phyloP scores from a whole-genome alignment of 2,329 filamentous ascomycete genomes.

The Pseudogymnoascus sp. region DNA sequence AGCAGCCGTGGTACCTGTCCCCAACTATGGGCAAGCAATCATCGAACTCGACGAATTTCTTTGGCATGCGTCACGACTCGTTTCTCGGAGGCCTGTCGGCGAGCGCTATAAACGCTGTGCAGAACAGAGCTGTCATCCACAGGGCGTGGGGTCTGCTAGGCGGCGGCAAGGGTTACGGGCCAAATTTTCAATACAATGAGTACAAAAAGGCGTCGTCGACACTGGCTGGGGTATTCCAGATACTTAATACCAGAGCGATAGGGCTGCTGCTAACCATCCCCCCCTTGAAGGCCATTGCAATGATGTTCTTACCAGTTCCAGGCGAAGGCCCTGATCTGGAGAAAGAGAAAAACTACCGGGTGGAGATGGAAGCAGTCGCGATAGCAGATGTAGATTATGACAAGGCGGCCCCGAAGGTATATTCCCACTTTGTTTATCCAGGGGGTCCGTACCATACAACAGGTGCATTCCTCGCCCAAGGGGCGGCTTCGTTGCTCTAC shows the following conservation, averaged over 20 bases:
- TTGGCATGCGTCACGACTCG: constrained; percentile 45
- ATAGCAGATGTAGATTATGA: constrained; percentile 58
- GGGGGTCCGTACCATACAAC: constrained; percentile 21
- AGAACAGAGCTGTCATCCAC: constrained; percentile 52
- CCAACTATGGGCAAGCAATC: constrained; percentile 24
- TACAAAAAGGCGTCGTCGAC: constrained; percentile 46
- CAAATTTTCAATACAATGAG: constrained; percentile 54
- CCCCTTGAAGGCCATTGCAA: constrained; percentile 37
- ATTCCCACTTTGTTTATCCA: constrained; percentile 33
- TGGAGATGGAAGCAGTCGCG: constrained; percentile 61
- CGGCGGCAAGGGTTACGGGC: constrained; percentile 48
- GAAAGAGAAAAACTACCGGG: constrained; percentile 48
- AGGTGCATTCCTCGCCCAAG: constrained; percentile 21
- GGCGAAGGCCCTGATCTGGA: constrained; percentile 51
- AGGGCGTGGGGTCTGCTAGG: constrained; percentile 56
- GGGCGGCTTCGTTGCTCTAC: constrained; percentile 22
- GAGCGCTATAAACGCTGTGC: constrained; percentile 39
- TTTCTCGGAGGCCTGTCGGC: constrained; percentile 52
- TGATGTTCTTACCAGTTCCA: constrained; percentile 36
- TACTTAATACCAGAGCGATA: constrained; percentile 39
- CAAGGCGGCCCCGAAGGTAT: constrained; percentile 39
- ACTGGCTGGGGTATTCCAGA: constrained; percentile 42
- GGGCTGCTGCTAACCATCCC: constrained; percentile 33
- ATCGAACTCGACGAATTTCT: constrained; percentile 40
- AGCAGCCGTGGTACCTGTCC: neutral